Conservation (phyloP, 163 green algal species). For the Chlorella variabilis region DNA sequence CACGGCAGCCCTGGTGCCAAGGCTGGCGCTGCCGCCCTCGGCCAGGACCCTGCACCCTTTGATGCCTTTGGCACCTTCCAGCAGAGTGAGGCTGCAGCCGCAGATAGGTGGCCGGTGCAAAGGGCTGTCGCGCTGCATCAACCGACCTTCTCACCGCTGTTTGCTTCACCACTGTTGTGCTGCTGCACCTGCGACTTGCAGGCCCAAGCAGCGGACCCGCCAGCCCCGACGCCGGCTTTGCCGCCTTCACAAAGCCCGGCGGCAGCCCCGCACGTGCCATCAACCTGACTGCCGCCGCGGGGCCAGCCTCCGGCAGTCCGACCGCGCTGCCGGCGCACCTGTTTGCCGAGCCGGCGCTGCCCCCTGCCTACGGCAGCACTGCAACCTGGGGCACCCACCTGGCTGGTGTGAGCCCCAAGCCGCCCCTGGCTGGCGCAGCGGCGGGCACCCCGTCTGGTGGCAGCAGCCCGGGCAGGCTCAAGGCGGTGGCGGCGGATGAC, state of each 20-base stretch:
- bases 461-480: too few species aligned
- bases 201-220: too few species aligned
- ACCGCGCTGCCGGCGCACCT: conserved; percentile 6
- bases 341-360: not conserved
- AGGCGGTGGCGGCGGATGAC: not conserved
- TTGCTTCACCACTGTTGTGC: too few species aligned
- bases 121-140: too few species aligned
- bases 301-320: not conserved
- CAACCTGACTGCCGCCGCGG: conserved; percentile 13
- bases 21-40: not conserved
- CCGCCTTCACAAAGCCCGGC: not conserved
- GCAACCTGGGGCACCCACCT: not conserved
- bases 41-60: not conserved
- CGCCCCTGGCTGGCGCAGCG: too few species aligned
- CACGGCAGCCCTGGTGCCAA: not conserved
- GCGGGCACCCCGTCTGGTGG: too few species aligned
- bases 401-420: not conserved
- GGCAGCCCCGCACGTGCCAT: not conserved
- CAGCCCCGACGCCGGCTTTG: not conserved
- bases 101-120: too few species aligned
- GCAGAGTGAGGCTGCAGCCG: not conserved
- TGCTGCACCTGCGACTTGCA: too few species aligned
- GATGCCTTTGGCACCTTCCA: not conserved
- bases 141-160: too few species aligned
- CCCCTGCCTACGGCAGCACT: not conserved